Base-by-base conservation (phyloP, 768 basidiomycete species). In the Leccinum subtestaceum region DNA sequence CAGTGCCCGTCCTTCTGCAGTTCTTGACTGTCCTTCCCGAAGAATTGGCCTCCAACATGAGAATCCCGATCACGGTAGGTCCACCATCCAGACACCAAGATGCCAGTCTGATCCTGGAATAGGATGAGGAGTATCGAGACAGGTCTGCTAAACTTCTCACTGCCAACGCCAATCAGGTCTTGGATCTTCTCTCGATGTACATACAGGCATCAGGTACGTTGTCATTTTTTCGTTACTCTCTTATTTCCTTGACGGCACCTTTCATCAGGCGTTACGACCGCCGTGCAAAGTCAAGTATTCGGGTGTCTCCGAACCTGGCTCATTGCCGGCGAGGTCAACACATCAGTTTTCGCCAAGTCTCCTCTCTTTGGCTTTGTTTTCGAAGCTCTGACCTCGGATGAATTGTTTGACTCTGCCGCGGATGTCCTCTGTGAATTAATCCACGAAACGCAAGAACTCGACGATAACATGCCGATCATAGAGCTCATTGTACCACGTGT, bases 381-480 rank as follows among this genome's bases (percentile, higher is more conserved):
- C 69, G 85, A 90, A 53, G 93, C 95, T 4, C 81, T 98, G 31
- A 79, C 80, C 4, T 88, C 87, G 3, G 91, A 95, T 17, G 83
- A 86, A 47, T 81, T 98, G n/a, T 98, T 98, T 70, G 97, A 99
- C 66, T 73, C 88, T 7, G 95, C 94, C 2, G 93, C 95, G 40
- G 91, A 97, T 60, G 88, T 92, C 36, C 81, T 98, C 59, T 95
- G 93, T 72, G 94, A 97, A 70, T 76, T 98, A 66, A 93, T 98
- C 55, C 97, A 98, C 74, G 97, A 99, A 73, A 98, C 97, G 0
- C 95, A 98, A 74, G 97, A 99, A 74, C 82, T 97, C 31, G 90
- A 96, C 60, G 96, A 98, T 31, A 95, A 93, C 69, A 91, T 95
- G 85, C 74, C 83, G 21, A 85, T 91, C 63, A 95, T 98, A 65